A percentile compares a stretch with the other conserved stretches of the same genome.
Conservation (phyloP, 202 grass and related monocot genomes). For the Zoysia matrella region DNA sequence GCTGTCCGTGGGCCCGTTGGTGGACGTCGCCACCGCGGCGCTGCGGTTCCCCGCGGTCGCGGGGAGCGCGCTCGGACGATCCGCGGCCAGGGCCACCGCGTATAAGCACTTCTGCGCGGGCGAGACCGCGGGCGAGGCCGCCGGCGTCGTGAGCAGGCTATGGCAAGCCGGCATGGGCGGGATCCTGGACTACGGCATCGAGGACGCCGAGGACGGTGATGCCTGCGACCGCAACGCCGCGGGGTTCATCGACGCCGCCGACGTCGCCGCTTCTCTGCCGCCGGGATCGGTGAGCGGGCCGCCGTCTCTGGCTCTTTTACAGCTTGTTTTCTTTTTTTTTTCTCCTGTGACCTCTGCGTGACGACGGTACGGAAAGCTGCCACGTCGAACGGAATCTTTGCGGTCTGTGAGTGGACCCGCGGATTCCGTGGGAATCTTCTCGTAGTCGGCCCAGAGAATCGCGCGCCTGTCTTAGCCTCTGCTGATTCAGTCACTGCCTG, state of each 20-base stretch:
- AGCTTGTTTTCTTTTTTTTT: no score
- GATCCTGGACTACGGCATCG: constrained; percentile 88
- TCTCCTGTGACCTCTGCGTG: neutral
- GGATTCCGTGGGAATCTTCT: constrained; percentile 69
- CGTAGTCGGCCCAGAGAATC: constrained; percentile 39
- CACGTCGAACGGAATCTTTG: constrained; percentile 53
- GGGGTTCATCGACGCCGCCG: constrained; percentile 65
- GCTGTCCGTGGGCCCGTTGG: constrained; percentile 67
- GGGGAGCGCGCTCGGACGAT: constrained; percentile 47
- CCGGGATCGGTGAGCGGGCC: constrained; percentile 66
- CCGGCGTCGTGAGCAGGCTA: constrained; percentile 52
- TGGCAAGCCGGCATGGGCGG: constrained; percentile 64
- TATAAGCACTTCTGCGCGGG: constrained; percentile 82
- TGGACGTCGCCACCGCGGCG: constrained; percentile 55
- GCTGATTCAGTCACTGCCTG: constrained; percentile 42
- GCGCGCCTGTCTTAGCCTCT: constrained; percentile 29
- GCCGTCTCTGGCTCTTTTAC: neutral
- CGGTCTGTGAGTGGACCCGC: constrained; percentile 34
- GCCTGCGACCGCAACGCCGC: constrained; percentile 72
- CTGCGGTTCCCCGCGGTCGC: constrained; percentile 56
- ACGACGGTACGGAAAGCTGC: constrained; percentile 23
- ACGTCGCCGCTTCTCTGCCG: constrained; percentile 62
- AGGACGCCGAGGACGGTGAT: constrained; percentile 78
- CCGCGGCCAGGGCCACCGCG: constrained; percentile 62
- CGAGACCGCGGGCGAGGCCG: constrained; percentile 70